Evolutionary conservation across 2,329 filamentous ascomycete species (phyloP), one percentile per base, ranked within the genome.

Genomic region (Fusarium subtropicale): DNA sequence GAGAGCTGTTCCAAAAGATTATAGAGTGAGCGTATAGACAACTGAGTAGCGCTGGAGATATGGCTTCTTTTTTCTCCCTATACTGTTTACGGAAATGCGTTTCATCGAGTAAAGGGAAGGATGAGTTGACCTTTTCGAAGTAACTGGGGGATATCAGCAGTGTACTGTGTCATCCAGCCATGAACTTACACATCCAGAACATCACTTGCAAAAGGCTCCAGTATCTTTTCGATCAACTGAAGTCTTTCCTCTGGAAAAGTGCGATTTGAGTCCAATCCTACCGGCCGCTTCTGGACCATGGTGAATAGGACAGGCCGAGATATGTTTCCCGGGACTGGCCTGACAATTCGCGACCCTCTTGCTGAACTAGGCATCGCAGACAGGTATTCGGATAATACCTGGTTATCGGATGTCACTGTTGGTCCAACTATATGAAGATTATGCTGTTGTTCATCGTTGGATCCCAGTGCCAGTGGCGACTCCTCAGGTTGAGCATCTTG

Each of bases 81-180:
- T 84, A 85, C 24, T 84, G 83, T 13, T 80, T 79, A 61, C 83
- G 81, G 57, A 90, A 87, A 1, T 82, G 81, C 4, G 81, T 75
- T 44, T 87, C 84, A 61, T 90, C 87, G 10, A 90, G 80, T 3
- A 90, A 78, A 0, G 88, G 88, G 62, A 90, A 87, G n/a, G 86
- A 87, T n/a, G 79, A 79, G 73, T 90, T 87, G 39, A 86, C 83
- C 56, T 85, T 74, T 11, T 66, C 53, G 11, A 75, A 75, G 15
- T 74, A 75, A 1, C 72, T 73, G 5, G 6, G 3, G 7, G 13
- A 39, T 1, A 30, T 74, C n/a, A 75, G 60, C 1, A 15, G 15
- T 48, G 5, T 2, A 3, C 11, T 9, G 3, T 7, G 5, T 24
- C 20, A 18, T 18, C 4, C 5, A 22, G 2, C 4, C n/a, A 28